phyloP scores from a whole-genome alignment of 306 rosid genomes.

The Dryas octopetala region DNA sequence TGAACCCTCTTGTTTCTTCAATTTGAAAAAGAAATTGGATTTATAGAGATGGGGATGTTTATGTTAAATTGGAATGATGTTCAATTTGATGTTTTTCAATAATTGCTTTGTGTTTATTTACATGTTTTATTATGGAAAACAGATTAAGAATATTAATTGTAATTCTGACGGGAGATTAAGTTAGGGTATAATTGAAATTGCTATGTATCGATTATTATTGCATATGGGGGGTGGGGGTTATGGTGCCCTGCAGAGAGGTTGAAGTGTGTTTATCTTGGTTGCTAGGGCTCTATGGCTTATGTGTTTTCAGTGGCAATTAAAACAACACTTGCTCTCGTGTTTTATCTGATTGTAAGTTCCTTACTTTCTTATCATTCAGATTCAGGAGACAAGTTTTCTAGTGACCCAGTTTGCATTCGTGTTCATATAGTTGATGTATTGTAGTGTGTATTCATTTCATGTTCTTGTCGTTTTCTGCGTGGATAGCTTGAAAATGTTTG shows the following conservation, averaged over 20 bases:
- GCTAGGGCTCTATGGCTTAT: neutral
- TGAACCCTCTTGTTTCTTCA: constrained; percentile 55
- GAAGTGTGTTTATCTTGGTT: neutral
- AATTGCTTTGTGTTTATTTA: neutral
- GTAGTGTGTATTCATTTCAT: neutral
- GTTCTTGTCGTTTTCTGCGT: neutral
- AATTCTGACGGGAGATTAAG: neutral
- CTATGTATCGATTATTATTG: neutral
- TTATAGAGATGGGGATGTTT: neutral
- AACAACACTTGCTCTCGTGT: neutral
- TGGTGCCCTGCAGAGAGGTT: neutral
- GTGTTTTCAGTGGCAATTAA: neutral
- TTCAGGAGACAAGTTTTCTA: neutral
- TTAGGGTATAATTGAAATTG: neutral
- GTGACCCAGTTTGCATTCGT: neutral
- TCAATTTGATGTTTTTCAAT: too few species aligned
- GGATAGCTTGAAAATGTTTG: neutral
- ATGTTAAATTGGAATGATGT: neutral
- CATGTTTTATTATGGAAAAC: constrained; percentile 7
- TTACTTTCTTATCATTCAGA: neutral
- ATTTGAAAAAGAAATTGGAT: constrained; percentile 11
- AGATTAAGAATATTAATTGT: neutral
- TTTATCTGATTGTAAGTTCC: neutral
- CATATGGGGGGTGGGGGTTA: neutral
- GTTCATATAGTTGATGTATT: neutral